Conservation (phyloP, 2,329 filamentous ascomycete species). For the Coniochaeta ligniaria region DNA sequence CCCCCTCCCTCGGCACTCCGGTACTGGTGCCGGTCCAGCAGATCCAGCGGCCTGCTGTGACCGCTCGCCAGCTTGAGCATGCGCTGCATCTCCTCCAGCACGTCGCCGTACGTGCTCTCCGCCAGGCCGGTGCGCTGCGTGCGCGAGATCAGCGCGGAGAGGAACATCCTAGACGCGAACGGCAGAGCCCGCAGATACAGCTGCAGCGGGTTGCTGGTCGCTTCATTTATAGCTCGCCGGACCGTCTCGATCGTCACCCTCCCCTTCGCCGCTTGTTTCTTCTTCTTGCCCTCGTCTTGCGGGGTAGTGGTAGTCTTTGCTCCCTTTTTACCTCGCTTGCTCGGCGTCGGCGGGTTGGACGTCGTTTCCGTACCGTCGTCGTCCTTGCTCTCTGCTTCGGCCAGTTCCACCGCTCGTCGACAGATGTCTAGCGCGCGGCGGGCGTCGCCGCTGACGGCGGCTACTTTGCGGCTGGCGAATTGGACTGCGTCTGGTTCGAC, state of each 20-base stretch:
- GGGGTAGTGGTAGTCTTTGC: neutral
- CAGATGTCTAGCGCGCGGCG: constrained; percentile 92
- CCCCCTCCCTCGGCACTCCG: neutral
- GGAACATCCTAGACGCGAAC: constrained; percentile 74
- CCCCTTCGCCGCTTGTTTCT: constrained; percentile 32
- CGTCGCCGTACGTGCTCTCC: constrained; percentile 83
- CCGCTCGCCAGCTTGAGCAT: constrained; percentile 53
- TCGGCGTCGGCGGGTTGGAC: constrained; percentile 44
- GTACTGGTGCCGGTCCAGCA: constrained; percentile 31
- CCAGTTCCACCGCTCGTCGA: constrained; percentile 87
- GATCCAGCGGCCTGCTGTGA: constrained; percentile 49
- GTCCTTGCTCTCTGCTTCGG: constrained; percentile 60
- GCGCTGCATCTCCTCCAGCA: constrained; percentile 76
- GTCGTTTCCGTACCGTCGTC: constrained; percentile 18
- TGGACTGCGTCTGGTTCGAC: constrained; percentile 92
- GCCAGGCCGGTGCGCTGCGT: constrained; percentile 76
- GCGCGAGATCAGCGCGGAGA: constrained; percentile 73
- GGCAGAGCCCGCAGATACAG: constrained; percentile 80
- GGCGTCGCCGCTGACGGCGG: constrained; percentile 91
- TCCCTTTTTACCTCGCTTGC: constrained; percentile 35
- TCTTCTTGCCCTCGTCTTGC: constrained; percentile 15
- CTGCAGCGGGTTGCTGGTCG: constrained; percentile 85
- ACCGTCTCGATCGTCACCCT: constrained; percentile 89
- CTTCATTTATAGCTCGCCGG: constrained; percentile 90
- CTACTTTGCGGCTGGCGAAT: constrained; percentile 93